Conservation (phyloP, 331 rosid species). For the Stylosanthes scabra region DNA sequence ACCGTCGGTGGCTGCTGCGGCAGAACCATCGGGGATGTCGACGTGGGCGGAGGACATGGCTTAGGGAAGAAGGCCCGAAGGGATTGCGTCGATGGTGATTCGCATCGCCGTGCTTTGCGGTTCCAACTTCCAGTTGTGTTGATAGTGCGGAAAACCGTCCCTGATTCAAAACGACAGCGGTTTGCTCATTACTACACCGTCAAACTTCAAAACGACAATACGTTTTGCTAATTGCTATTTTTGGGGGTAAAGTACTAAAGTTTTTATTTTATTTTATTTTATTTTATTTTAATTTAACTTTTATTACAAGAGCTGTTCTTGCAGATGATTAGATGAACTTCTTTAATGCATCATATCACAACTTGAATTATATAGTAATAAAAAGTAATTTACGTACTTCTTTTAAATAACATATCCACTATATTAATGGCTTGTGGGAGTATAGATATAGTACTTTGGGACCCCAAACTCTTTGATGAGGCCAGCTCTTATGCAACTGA, state of each 20-base stretch:
- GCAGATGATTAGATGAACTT: constrained; percentile 24
- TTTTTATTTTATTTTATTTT: too few relatives aligned
- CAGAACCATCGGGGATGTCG: constrained; percentile 39
- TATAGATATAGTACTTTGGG: background rate
- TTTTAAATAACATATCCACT: background rate
- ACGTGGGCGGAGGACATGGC: constrained; percentile 47
- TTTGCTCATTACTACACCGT: background rate
- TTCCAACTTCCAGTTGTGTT: background rate
- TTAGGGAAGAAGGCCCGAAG: background rate
- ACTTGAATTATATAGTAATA: background rate
- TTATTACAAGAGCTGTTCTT: background rate
- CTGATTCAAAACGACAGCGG: background rate
- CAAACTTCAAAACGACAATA: background rate
- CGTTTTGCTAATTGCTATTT: too few relatives aligned
- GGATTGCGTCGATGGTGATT: constrained; percentile 13
- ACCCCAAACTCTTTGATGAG: constrained; percentile 26
- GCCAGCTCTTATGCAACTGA: constrained; percentile 33
- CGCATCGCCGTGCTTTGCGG: constrained; percentile 14
- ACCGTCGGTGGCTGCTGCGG: constrained; percentile 26
- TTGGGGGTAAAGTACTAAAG: background rate
- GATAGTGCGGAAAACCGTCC: background rate
- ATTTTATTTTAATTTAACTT: too few relatives aligned
- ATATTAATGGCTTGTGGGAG: background rate
- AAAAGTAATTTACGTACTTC: too few relatives aligned
- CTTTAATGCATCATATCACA: constrained; percentile 14